Evolutionary conservation across 202 grass and related monocot genomes (phyloP), one percentile per base, ranked within the genome.

Genomic region (Eragrostis tef): DNA sequence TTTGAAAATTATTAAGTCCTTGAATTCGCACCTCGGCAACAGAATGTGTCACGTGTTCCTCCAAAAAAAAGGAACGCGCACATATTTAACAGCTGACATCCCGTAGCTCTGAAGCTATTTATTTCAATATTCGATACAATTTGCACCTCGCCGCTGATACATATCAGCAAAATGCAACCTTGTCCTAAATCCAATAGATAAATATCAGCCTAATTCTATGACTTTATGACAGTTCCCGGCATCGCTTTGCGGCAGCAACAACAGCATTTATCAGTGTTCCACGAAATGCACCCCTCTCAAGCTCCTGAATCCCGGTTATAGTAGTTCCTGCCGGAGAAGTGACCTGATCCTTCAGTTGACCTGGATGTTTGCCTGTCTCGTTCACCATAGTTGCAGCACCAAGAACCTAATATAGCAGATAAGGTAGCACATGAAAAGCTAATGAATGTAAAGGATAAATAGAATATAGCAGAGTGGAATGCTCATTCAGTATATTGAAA

Each of bases 331-430:
- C 96, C 24, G 96, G 96, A 65, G 96, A 99, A 48, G 96, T 88
- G 71, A 99, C 97, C 44, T 88, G 91, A 77, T 99, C 97, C 81
- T 99, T 99, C 68, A 99, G 93, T 53, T 96, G 85, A 22, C 91
- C 89, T 5, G 93, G 97, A 88, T 99, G 97, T 83, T 92, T 93
- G 64, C 90, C 89, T 0, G 89, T 99, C 67, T 93, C 22, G 47
- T 79, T 96, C 74, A 96, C 97, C 97, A 99, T 99, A 68, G 97
- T 81, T 85, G 97, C 89, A 76, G 93, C 97, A 68, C 97, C 93
- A 54, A 99, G 81, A 77, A 99, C 96, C 96, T 96, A 66, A 70
- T 63, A 69, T 48, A 63, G 3, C 19, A 79, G 11, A 85, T 2
- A 4, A 49, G 53, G 10, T 56, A 62, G 42, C 44, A 75, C 3